Evolutionary conservation across 1,284 basidiomycete species (phyloP).

Genomic region (Boletus albobrunnescens): DNA sequence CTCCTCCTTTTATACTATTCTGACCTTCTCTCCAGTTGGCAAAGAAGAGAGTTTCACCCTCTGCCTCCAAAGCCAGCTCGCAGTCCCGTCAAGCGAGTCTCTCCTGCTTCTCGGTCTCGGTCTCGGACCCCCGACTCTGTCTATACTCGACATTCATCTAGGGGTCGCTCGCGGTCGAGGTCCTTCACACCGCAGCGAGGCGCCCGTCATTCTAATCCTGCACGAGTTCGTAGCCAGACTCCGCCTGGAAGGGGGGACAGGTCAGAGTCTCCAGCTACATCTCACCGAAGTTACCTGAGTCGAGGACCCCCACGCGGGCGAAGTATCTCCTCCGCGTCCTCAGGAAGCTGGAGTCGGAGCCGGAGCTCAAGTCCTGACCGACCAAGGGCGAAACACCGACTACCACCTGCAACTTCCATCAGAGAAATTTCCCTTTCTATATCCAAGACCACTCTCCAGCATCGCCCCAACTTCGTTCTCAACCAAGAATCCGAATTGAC

Average conservation of each 20-base stretch:
- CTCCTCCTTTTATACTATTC: slow-evolving; percentile 1
- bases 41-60: slow-evolving; percentile 42
- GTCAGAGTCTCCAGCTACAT: slow-evolving; percentile 39
- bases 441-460: slow-evolving; percentile 31
- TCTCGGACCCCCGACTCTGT: slow-evolving; percentile 62
- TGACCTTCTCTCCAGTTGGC: slow-evolving; percentile 42
- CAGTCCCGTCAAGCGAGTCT: slow-evolving; percentile 32
- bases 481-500: slow-evolving; percentile 24
- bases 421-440: slow-evolving; percentile 38
- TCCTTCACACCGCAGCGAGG: slow-evolving; percentile 55
- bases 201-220: slow-evolving; percentile 47
- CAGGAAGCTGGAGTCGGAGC: slow-evolving; percentile 48
- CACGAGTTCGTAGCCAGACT: slow-evolving; percentile 33
- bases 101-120: slow-evolving; percentile 50
- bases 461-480: slow-evolving; percentile 18
- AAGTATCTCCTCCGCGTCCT: slow-evolving; percentile 46
- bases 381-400: slow-evolving; percentile 56
- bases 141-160: slow-evolving; percentile 60
- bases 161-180: slow-evolving; percentile 58
- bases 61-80: slow-evolving; percentile 36
- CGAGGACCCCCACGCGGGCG: slow-evolving; percentile 34
- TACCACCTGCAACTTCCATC: slow-evolving; percentile 50
- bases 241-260: slow-evolving; percentile 29
- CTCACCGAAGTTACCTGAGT: slow-evolving; percentile 32
- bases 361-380: slow-evolving; percentile 52